Base-by-base conservation (phyloP, 495 filamentous ascomycete genomes). In the Penicillium fimorum region DNA sequence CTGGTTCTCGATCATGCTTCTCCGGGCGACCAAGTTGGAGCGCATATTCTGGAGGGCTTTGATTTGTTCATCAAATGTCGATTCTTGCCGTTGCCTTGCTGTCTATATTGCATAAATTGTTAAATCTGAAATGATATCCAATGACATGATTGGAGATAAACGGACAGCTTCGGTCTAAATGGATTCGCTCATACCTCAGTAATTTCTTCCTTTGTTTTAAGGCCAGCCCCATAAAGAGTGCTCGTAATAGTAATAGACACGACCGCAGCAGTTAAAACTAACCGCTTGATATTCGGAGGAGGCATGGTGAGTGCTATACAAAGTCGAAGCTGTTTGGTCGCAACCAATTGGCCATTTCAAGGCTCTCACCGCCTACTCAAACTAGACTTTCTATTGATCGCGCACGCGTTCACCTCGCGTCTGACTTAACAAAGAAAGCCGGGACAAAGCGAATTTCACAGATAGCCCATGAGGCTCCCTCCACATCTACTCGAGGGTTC, bases 1-100 rank as follows among this genome's bases (percentile, higher is more conserved):
- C 69, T 87, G 86, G 44, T 67, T 75, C 63, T 87, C 81, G 37
- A 87, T 62, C 37, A 75, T 76, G 12, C 68, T 64, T 64, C 75
- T 82, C 63, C 82, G 83, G 6, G 67, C 62, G 4, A 80, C 61
- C 17, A 87, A 60, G 32, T 71, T 73, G 5, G 74, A 66, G 22
- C 80, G 77, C 54, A 73, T 70, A 33, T 56, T 58, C 53, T 81
- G 79, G 8, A 88, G 72, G 45, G 75, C 69, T 22, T 70, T 66
- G 17, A 86, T 79, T 58, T 73, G 76, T 32, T 85, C 82, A 38
- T 79, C 78, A 3, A 81, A 74, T 1, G 80, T 75, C 4, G 78
- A 70, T 68, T 85, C 76, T 30, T 72, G 72, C 32, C 66, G 59
- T 53, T 76, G 72, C 58, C 63, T 56, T 61, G 57, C 79, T 81